A percentile compares a stretch with the other conserved stretches of the same genome.
Conservation (phyloP, 2,329 filamentous ascomycete genomes). For the Xylariaceae sp. region DNA sequence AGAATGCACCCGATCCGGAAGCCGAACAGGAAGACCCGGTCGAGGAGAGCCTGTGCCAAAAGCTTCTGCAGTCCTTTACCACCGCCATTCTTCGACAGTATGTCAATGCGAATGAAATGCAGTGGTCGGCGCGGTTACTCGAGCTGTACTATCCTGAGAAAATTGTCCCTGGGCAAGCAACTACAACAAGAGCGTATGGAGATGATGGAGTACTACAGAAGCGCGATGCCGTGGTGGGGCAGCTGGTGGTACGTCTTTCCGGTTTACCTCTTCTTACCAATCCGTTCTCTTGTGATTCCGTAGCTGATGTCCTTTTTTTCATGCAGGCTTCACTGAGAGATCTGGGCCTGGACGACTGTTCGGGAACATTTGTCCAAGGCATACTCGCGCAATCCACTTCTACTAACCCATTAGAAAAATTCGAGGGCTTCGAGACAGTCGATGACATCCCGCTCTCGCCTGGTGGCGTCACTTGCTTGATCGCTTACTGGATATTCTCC, state of each 20-base stretch:
- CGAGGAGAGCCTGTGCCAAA: slow-evolving; percentile 57
- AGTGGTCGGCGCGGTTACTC: slow-evolving; percentile 59
- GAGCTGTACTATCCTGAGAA: slow-evolving; percentile 63
- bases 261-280: too few species aligned
- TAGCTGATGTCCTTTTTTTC: too few species aligned
- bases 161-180: slow-evolving; percentile 56
- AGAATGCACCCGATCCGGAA: slow-evolving; percentile 58
- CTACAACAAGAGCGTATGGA: slow-evolving; percentile 58
- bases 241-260: slow-evolving; percentile 60
- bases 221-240: slow-evolving; percentile 62
- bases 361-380: slow-evolving; percentile 41
- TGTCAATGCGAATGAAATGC: slow-evolving; percentile 53
- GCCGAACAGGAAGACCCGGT: slow-evolving; percentile 47
- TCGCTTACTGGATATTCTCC: slow-evolving; percentile 59
- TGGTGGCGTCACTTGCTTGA: slow-evolving; percentile 52
- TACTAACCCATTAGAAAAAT: slow-evolving; percentile 43
- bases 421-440: slow-evolving; percentile 41
- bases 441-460: slow-evolving; percentile 53
- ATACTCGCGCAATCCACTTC: slow-evolving; percentile 37
- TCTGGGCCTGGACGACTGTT: slow-evolving; percentile 47
- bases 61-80: slow-evolving; percentile 69
- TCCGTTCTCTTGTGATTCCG: too few species aligned
- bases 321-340: slow-evolving; percentile 57
- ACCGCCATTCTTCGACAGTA: slow-evolving; percentile 73
- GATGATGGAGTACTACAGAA: slow-evolving; percentile 56